These are phyloP conservation scores for Puccinia triticina DNA, from an alignment of 1,284 basidiomycete species.

Conservation along the genomic window DNA sequence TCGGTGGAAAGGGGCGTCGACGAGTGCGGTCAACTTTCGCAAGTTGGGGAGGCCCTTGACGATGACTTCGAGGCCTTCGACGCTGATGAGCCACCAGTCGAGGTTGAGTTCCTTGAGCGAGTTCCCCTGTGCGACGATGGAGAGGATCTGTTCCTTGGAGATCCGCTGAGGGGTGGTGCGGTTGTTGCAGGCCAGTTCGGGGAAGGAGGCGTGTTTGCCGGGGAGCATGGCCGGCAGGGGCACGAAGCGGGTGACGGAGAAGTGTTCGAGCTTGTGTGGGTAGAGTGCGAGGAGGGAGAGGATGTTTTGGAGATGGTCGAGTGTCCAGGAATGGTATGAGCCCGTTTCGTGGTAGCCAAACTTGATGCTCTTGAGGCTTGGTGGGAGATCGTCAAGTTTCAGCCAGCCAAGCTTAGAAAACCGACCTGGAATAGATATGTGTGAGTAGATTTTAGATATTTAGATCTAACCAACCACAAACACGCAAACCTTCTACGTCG, in stretches of 20 bases:
- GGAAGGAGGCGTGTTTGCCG: conserved; percentile 34
- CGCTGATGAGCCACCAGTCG: conserved; percentile 46
- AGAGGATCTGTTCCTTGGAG: conserved; percentile 42
- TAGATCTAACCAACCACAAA: too few relatives aligned
- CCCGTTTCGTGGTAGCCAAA: conserved; percentile 46
- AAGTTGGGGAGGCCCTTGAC: conserved; percentile 43
- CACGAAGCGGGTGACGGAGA: conserved; percentile 31
- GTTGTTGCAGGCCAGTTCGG: conserved; percentile 22
- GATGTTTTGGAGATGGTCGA: conserved; percentile 40
- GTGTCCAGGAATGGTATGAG: conserved; percentile 45
- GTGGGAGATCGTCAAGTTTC: conserved; percentile 28
- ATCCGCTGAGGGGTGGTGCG: conserved; percentile 32
- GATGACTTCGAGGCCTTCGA: conserved; percentile 49
- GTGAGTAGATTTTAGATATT: too few relatives aligned
- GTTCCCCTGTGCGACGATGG: conserved; percentile 21
- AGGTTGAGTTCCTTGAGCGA: conserved; percentile 40
- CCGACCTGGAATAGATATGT: conserved; percentile 25
- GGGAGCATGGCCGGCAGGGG: conserved; percentile 38
- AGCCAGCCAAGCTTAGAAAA: conserved; percentile 46
- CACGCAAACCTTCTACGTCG: conserved; percentile 51
- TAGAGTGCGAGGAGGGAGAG: conserved; percentile 27
- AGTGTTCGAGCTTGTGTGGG: conserved; percentile 17
- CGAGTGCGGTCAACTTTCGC: conserved; percentile 34
- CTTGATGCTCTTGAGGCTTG: conserved; percentile 25
- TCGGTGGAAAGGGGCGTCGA: conserved; percentile 50